Evolutionary conservation across 2,329 filamentous ascomycete species (phyloP).

Genomic region (Aspergillus sp.): DNA sequence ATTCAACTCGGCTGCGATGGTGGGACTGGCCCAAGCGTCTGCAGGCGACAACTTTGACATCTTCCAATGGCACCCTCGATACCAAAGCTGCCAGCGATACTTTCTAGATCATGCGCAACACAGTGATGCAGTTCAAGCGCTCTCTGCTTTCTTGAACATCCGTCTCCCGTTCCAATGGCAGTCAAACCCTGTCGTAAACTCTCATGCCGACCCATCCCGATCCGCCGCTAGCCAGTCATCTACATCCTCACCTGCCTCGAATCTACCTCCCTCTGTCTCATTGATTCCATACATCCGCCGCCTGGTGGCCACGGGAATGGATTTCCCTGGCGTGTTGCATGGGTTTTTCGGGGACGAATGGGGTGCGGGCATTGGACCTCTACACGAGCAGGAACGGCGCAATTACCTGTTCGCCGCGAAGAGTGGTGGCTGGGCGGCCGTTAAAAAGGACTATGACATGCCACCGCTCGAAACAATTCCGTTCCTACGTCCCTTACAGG

Average conservation of each 20-base stretch:
- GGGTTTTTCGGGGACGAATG: slow-evolving; percentile 98
- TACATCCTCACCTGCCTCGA: slow-evolving; percentile 38
- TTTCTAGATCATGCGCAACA: slow-evolving; percentile 92
- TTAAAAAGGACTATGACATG: slow-evolving; percentile 91
- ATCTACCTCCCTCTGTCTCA: slow-evolving; percentile 56
- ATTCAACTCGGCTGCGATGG: slow-evolving; percentile 42
- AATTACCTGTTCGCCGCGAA: slow-evolving; percentile 97
- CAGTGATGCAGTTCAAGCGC: slow-evolving; percentile 76
- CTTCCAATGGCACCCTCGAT: slow-evolving; percentile 89
- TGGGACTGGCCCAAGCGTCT: slow-evolving; percentile 38
- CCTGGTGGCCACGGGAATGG: slow-evolving; percentile 87
- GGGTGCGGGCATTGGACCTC: slow-evolving; percentile 72
- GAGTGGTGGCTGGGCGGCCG: slow-evolving; percentile 82
- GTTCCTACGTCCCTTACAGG: slow-evolving; percentile 80
- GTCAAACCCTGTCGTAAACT: slow-evolving; percentile 50
- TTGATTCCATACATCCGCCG: slow-evolving; percentile 88
- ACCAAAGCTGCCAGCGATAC: slow-evolving; percentile 85
- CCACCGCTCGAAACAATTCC: slow-evolving; percentile 79
- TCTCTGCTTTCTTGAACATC: slow-evolving; percentile 91
- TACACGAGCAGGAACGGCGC: slow-evolving; percentile 85
- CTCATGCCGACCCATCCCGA: slow-evolving; percentile 28
- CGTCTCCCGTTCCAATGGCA: slow-evolving; percentile 79
- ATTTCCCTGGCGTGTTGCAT: slow-evolving; percentile 81
- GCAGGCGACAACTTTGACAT: slow-evolving; percentile 60
- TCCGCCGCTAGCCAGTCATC: slow-evolving; percentile 43